Evolutionary conservation across 2,329 filamentous ascomycete species (phyloP).

Genomic region (Penicillium sp.): DNA sequence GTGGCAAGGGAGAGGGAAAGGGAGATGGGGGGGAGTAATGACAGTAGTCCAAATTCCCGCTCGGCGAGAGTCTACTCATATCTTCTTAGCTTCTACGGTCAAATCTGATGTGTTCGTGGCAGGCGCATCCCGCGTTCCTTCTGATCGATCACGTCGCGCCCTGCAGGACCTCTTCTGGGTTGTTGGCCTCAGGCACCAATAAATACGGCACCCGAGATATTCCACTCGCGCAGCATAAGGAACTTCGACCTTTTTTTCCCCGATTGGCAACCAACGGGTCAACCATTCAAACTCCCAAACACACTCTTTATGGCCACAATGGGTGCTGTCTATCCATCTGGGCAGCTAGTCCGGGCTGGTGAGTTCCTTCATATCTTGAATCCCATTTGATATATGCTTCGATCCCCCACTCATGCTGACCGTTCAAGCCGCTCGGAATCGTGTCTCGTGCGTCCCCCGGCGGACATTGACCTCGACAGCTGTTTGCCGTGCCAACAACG

Average conservation of each 20-base stretch:
- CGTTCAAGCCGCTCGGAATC: slow-evolving; percentile 35
- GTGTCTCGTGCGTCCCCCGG: slow-evolving; percentile 38
- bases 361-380: slow-evolving; percentile 8
- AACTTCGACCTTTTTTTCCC: slow-evolving; percentile 38
- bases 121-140: slow-evolving; percentile 6
- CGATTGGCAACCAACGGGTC: slow-evolving; percentile 15
- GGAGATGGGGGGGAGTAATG: not conserved
- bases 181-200: slow-evolving; percentile 14
- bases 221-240: slow-evolving; percentile 27
- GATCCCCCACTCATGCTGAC: too few species aligned
- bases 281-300: slow-evolving; percentile 22
- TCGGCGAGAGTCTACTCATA: not conserved
- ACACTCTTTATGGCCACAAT: slow-evolving; percentile 42
- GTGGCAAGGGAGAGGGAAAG: slow-evolving; percentile 5
- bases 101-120: slow-evolving; percentile 4
- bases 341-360: slow-evolving; percentile 46
- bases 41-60: not conserved
- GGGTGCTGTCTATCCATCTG: slow-evolving; percentile 41
- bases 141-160: slow-evolving; percentile 27
- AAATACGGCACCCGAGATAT: slow-evolving; percentile 21
- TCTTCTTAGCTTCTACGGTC: not conserved
- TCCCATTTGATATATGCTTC: too few species aligned
- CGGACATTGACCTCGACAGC: slow-evolving; percentile 41
- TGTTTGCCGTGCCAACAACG: slow-evolving; percentile 35
- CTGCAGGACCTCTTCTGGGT: slow-evolving; percentile 8